Base-by-base conservation (phyloP, 352 stramenopile genomes). In the Blastocystis sp. region DNA sequence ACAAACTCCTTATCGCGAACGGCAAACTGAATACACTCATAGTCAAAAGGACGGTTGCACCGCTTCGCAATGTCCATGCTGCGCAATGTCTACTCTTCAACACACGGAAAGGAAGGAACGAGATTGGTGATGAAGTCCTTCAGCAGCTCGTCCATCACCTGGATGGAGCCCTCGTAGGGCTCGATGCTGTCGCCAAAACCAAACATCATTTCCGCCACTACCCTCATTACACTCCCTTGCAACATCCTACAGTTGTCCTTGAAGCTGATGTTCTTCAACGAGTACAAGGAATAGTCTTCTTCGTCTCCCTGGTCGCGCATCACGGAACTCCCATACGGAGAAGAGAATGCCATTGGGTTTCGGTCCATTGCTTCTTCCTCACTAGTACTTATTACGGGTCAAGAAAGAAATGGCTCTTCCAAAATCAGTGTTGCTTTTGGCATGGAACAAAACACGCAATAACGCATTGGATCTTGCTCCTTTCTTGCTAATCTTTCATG, bases 181-280 rank as follows among this genome's bases (percentile, higher is more conserved):
- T 77, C 77, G 21, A 87, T 87, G 34, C 34, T 62, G 77, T 87
- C 77, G 34, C 77, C 77, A 78, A 74, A 87, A 24, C 77, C 77
- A 78, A 77, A 87, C 77, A 87, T 87, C 77, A 87, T 87, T 21
- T 87, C 65, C 59, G 21, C 71, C 57, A 87, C 77, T 87, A 87
- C 9, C 45, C 10, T 34, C 28, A 34, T 34, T 34, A 34, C 28
- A 34, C 28, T 34, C 28, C 28, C 28, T 34, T 34, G 0, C 28
- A 34, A 34, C 28, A 34, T 54, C 57, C 0, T 42, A 81, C 71
- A 65, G 28, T 81, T 81, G 19, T 81, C 71, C 45, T 81, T 28
- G 43, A 81, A 81, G 43, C 45, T 81, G 34, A 81, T 81, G 34
- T 59, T 40, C 71, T 64, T 81, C 14, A 81, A 40, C 2, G 38